phyloP scores from a whole-genome alignment of 192 early-diverging fungal species.

The Gonapodya sp. region DNA sequence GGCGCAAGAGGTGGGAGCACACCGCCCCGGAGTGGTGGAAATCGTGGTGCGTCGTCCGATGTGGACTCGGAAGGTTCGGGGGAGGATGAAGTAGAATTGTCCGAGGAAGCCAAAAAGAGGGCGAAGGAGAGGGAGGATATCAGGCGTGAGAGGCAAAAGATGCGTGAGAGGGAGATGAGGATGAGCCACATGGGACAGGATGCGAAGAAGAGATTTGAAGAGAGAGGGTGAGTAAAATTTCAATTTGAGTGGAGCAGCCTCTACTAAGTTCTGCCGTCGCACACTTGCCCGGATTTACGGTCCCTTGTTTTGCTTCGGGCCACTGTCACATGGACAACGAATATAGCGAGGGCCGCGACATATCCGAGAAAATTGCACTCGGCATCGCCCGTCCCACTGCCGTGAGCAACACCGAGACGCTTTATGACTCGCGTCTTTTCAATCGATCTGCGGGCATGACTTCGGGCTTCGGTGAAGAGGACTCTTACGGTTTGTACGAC shows the following conservation, averaged over 20 bases:
- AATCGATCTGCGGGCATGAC: constrained; percentile 79
- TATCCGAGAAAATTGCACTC: constrained; percentile 97
- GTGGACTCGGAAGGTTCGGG: background rate
- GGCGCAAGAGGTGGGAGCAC: background rate
- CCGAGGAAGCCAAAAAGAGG: constrained; percentile 50
- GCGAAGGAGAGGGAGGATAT: constrained; percentile 76
- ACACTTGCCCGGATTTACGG: background rate
- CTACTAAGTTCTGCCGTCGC: constrained; percentile 11
- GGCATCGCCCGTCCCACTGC: constrained; percentile 87
- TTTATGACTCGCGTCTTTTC: constrained; percentile 93
- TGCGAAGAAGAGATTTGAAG: constrained; percentile 67
- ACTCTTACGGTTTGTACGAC: constrained; percentile 89
- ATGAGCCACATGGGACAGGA: constrained; percentile 83
- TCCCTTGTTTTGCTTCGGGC: background rate
- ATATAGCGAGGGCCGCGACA: constrained; percentile 71
- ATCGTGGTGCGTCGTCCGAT: background rate
- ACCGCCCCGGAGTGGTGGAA: background rate
- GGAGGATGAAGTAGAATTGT: constrained; percentile 35
- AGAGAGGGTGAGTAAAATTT: constrained; percentile 29
- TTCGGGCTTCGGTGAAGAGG: constrained; percentile 84
- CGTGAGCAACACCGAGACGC: constrained; percentile 60
- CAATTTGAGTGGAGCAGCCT: constrained; percentile 15
- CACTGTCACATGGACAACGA: background rate
- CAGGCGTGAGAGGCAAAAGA: constrained; percentile 68
- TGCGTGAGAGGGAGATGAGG: constrained; percentile 78